phyloP scores from a whole-genome alignment of 345 rosid species.

The Hibiscus trionum region DNA sequence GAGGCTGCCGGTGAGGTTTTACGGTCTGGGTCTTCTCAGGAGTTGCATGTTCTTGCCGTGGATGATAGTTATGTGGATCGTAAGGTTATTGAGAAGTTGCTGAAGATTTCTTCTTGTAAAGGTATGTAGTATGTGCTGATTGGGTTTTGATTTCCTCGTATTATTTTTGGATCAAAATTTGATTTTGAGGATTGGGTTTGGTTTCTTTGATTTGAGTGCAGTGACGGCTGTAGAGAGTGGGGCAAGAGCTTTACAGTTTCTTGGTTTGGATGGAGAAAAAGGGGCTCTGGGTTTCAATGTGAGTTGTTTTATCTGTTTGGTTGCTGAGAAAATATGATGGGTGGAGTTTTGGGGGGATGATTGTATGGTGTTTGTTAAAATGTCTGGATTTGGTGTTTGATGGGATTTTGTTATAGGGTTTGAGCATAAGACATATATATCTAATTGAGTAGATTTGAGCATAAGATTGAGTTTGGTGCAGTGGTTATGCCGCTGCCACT shows the following conservation, averaged over 20 bases:
- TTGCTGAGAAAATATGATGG: conserved; percentile 16
- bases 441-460: too few species aligned
- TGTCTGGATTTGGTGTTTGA: too few species aligned
- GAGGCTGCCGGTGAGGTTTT: conserved; percentile 39
- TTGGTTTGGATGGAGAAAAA: conserved; percentile 70
- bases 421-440: too few species aligned
- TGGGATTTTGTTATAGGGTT: too few species aligned
- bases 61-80: conserved; percentile 82
- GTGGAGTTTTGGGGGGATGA: too few species aligned
- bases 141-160: neutral
- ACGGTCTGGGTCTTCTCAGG: conserved; percentile 30
- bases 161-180: neutral
- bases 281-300: conserved; percentile 56
- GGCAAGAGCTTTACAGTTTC: conserved; percentile 61
- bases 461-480: too few species aligned
- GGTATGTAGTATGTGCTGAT: conserved; percentile 25
- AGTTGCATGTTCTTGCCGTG: conserved; percentile 91
- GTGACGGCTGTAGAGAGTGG: conserved; percentile 74
- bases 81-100: conserved; percentile 70
- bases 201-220: conserved; percentile 19
- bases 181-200: neutral
- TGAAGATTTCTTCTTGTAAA: conserved; percentile 68
- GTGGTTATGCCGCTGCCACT: too few species aligned
- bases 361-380: too few species aligned
- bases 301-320: conserved; percentile 22